Evolutionary conservation across 257 asterid species (phyloP), one percentile per base, ranked within the genome.

Genomic region (Parsonsia alboflavescens): DNA sequence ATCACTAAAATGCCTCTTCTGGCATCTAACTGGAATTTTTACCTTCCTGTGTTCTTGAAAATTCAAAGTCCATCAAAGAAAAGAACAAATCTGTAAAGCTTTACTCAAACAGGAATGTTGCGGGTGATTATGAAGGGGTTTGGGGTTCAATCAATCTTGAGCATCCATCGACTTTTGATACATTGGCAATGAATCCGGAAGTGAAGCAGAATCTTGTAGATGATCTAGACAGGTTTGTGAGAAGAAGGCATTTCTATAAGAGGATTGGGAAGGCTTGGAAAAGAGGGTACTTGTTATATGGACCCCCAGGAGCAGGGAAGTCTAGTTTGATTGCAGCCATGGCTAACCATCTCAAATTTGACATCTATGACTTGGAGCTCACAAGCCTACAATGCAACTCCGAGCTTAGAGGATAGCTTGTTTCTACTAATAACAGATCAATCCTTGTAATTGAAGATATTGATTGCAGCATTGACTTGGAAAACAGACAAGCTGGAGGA

Each of bases 301-400:
- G 96, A 2, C 96, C 96, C n/a, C 97, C 97, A 2, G 97, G 97
- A 68, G 90, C 96, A 0, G 96, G 96, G 45, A 92, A 90, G 76
- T 92, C 97, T 2, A 92, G 93, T 74, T 73, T 92, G 89, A 88
- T 92, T 36, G 96, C 92, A 0, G 95, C 96, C 2, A 92, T 92
- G 79, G 95, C 96, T 0, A 92, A 90, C 48, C 78, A 88, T 72
- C 76, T 92, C 16, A 81, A 87, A 0, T 92, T 87, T 48, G 95
- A 90, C 72, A 80, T 90, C n/a, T 92, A 87, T 24, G 97, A 92
- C 48, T 74, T 92, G 86, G 96, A 92, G 84, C 79, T 92, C 54
- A 84, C 89, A 6, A 80, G 53, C 28, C 49, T 90, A 16, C 54
- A 76, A 64, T 39, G 64, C 52, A 85, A 92, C 65, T 79, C 91